phyloP scores from a whole-genome alignment of 2,329 filamentous ascomycete genomes.

The Botryotinia convoluta region DNA sequence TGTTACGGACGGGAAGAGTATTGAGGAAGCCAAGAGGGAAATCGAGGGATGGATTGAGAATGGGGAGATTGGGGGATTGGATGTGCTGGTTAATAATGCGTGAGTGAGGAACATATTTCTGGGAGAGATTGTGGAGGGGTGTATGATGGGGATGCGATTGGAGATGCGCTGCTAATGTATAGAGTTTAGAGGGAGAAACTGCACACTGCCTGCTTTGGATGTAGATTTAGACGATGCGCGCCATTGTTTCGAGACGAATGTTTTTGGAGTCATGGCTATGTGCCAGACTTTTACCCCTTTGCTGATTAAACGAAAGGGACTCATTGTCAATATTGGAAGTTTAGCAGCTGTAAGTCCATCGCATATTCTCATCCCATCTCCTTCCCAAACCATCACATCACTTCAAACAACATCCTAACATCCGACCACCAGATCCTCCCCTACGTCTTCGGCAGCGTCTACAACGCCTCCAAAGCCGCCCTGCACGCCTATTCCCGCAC shows the following conservation, averaged over 20 bases:
- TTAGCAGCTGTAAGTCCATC: slow-evolving; percentile 39
- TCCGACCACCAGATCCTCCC: slow-evolving; percentile 59
- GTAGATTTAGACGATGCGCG: slow-evolving; percentile 36
- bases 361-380: neutral
- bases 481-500: slow-evolving; percentile 29
- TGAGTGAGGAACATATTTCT: slow-evolving; percentile 13
- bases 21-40: slow-evolving; percentile 27
- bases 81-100: slow-evolving; percentile 93
- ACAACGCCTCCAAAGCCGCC: slow-evolving; percentile 90
- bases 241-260: slow-evolving; percentile 41
- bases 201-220: slow-evolving; percentile 36
- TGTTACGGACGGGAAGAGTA: slow-evolving; percentile 37
- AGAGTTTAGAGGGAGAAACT: slow-evolving; percentile 27
- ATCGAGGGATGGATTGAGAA: slow-evolving; percentile 48
- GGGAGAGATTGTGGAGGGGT: neutral
- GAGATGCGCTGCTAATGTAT: neutral
- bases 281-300: slow-evolving; percentile 41
- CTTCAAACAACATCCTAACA: neutral
- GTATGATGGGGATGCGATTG: neutral
- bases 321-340: slow-evolving; percentile 35
- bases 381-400: no score
- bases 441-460: slow-evolving; percentile 82
- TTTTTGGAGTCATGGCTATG: slow-evolving; percentile 46
- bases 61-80: slow-evolving; percentile 57
- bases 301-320: slow-evolving; percentile 34